Evolutionary conservation across 2,329 filamentous ascomycete species (phyloP), one percentile per base, ranked within the genome.

Genomic region (Chalara sp.): DNA sequence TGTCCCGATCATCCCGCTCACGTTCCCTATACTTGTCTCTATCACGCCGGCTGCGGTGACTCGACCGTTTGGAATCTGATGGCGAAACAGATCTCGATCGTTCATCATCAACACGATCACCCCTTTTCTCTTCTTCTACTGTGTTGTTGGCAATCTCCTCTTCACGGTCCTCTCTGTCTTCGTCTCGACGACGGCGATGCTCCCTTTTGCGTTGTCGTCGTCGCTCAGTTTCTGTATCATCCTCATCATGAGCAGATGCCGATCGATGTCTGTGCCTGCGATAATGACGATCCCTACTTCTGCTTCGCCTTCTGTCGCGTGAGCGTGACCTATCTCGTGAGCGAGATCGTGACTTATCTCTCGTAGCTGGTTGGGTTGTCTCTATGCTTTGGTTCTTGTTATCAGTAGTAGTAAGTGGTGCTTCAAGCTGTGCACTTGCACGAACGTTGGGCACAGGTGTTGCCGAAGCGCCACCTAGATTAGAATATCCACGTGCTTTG

Each of bases 61-160:
- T 74, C 6, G 79, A 76, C 49, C 76, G 69, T 56, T 76, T 80
- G 37, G 75, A 75, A 7, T 76, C 75, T 10, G 81, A 79, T 1
- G 78, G 79, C 2, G 87, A 89, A 5, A 76, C 75, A 5, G 86
- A 88, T 51, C 84, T 76, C 0, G 83, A 82, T 47, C 78, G 76
- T 45, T 81, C 76, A 10, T 72, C 70, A 57, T 74, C 62, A 56
- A 72, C 72, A 45, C 73, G 69, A 56, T 67, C 67, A 54, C 56
- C 59, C 32, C 48, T 53, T 31, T 59, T 54, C 31, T 59, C 57
- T 3, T 47, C 48, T 30, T 53, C 48, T 45, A 47, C 55, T 11
- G 57, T 59, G 10, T 44, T 54, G 49, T 48, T 30, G 2, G 50
- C 55, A 40, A 60, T 53, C 28, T 59, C 56, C 11, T 52, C 51